Evolutionary conservation across 2,329 filamentous ascomycete genomes (phyloP).

Genomic region (Exutisphaerella laricina): DNA sequence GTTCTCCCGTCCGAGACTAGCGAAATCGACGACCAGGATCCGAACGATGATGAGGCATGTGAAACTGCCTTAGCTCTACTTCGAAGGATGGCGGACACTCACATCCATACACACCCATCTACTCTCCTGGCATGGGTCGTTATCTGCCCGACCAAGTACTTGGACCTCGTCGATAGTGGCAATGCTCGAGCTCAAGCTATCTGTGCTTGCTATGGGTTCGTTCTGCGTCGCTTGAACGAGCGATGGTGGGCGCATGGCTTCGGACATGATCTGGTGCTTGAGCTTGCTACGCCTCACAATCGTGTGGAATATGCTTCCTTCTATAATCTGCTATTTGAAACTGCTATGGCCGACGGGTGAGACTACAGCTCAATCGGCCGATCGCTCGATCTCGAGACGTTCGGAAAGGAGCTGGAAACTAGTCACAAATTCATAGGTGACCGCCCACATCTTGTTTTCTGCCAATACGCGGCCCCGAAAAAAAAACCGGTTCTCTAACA

Average conservation of each 20-base stretch:
- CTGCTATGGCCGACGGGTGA: not conserved
- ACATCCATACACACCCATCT: slow-evolving; percentile 1
- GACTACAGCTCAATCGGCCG: no score
- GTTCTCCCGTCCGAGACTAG: not conserved
- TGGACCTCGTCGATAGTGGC: slow-evolving; percentile 1
- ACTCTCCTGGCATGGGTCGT: slow-evolving; percentile 1
- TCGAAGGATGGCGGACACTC: slow-evolving; percentile 1
- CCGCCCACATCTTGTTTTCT: no score
- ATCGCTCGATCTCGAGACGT: no score
- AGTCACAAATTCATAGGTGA: no score
- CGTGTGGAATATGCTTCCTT: not conserved
- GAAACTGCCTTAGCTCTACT: slow-evolving; percentile 1
- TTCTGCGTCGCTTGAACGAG: slow-evolving; percentile 6
- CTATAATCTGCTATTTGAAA: not conserved
- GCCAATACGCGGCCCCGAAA: no score
- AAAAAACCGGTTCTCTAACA: no score
- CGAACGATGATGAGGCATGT: not conserved
- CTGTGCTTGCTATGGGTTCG: slow-evolving; percentile 2
- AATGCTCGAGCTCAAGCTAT: slow-evolving; percentile 2
- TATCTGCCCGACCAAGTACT: not conserved
- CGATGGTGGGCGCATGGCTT: slow-evolving; percentile 9
- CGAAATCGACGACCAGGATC: not conserved
- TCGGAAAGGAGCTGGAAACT: no score
- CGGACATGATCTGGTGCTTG: slow-evolving; percentile 6
- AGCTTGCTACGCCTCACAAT: slow-evolving; percentile 1